A percentile compares a stretch with the other conserved stretches of the same genome.
These are phyloP conservation scores for Suillus americanus DNA, from an alignment of 768 basidiomycete genomes.

Conservation along the genomic window DNA sequence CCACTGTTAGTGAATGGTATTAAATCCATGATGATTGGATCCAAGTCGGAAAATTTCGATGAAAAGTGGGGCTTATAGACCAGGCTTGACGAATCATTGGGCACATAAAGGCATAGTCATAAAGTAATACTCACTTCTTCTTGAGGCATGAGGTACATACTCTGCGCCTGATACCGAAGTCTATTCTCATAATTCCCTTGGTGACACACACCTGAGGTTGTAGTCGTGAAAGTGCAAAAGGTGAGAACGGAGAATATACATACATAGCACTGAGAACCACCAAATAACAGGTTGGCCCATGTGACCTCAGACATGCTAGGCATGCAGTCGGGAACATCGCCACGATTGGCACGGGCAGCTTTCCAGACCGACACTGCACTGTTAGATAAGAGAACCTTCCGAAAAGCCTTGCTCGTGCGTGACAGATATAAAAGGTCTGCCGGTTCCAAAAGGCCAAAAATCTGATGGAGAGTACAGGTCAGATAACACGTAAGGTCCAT, in stretches of 20 bases:
- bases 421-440: conserved; percentile 30
- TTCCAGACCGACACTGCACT: conserved; percentile 28
- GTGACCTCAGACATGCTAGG: conserved; percentile 23
- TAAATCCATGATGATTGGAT: conserved; percentile 26
- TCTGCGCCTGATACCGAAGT: conserved; percentile 18
- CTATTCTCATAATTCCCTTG: conserved; percentile 15
- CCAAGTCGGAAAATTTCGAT: conserved; percentile 26
- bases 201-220: conserved; percentile 12
- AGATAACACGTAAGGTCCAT: neutral
- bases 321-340: conserved; percentile 21
- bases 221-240: neutral
- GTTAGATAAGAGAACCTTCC: conserved; percentile 23
- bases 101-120: neutral
- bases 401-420: conserved; percentile 29
- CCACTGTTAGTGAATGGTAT: conserved; percentile 34
- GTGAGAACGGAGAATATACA: neutral
- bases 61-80: conserved; percentile 13
- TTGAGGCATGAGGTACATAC: conserved; percentile 18
- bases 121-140: conserved; percentile 12
- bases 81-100: conserved; percentile 21
- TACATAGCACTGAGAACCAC: conserved; percentile 18
- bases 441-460: conserved; percentile 29
- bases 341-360: conserved; percentile 2
- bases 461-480: conserved; percentile 15
- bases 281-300: conserved; percentile 31